Conservation (phyloP, 2,329 filamentous ascomycete genomes). For the Ceratocystis destructans region DNA sequence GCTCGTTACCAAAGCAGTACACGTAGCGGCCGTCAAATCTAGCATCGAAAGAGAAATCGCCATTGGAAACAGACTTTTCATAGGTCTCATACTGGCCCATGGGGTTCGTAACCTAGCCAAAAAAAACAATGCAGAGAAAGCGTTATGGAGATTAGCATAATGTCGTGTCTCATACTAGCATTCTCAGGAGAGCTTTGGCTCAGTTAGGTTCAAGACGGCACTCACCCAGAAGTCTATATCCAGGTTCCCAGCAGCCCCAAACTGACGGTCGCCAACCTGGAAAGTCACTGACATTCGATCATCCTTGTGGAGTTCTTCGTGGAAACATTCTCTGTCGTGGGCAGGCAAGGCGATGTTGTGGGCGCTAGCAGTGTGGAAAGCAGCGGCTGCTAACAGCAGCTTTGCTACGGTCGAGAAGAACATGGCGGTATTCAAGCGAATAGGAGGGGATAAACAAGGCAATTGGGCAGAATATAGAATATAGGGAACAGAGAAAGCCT, state of each 20-base stretch:
- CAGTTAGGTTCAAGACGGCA: neutral
- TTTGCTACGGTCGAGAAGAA: constrained; percentile 33
- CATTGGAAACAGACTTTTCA: constrained; percentile 69
- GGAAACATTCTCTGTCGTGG: constrained; percentile 94
- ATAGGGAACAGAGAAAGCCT: constrained; percentile 8
- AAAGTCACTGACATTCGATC: constrained; percentile 98
- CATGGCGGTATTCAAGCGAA: constrained; percentile 26
- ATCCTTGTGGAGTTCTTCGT: constrained; percentile 80
- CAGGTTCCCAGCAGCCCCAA: constrained; percentile 83
- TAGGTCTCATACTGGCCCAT: constrained; percentile 60
- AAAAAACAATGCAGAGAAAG: neutral
- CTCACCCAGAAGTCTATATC: constrained; percentile 96
- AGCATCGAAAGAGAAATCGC: constrained; percentile 86
- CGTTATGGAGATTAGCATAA: neutral
- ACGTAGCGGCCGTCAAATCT: constrained; percentile 72
- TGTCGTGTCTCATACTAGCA: neutral
- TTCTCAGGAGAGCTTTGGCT: neutral
- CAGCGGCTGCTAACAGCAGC: constrained; percentile 30
- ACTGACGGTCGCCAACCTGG: constrained; percentile 94
- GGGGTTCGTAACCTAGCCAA: constrained; percentile 60
- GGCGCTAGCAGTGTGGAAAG: constrained; percentile 49
- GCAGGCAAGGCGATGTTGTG: constrained; percentile 95
- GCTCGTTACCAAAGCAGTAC: constrained; percentile 99
- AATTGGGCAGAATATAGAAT: neutral
- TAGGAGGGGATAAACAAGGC: neutral